phyloP scores from a whole-genome alignment of 495 filamentous ascomycete species.

The Chaetomium tenue region DNA sequence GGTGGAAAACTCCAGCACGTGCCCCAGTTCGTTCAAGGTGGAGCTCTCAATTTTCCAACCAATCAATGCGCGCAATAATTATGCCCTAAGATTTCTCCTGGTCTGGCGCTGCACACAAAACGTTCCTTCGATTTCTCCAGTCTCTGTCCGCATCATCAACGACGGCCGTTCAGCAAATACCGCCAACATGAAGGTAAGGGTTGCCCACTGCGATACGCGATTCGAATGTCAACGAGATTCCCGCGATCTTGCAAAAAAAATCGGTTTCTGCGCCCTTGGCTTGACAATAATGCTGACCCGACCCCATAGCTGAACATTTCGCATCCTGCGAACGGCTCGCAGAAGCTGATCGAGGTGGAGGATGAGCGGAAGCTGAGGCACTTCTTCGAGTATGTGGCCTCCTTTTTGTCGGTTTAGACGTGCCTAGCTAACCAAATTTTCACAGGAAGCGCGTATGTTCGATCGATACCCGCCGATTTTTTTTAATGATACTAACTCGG shows the following conservation, averaged over 20 bases:
- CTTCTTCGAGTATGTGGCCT: conserved; percentile 55
- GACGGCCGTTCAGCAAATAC: conserved; percentile 37
- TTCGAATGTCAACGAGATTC: not conserved
- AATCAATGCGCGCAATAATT: conserved; percentile 29
- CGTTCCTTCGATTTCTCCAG: conserved; percentile 35
- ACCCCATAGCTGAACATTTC: conserved; percentile 85
- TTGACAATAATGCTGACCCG: conserved; percentile 27
- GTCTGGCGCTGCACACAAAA: conserved; percentile 36
- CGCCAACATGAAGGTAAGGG: conserved; percentile 43
- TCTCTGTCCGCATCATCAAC: conserved; percentile 34
- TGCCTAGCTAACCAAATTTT: conserved; percentile 20
- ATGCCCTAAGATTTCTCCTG: conserved; percentile 35
- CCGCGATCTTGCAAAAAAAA: not conserved
- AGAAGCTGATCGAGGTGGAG: conserved; percentile 97
- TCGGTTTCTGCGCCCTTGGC: not conserved
- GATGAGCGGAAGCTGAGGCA: conserved; percentile 80
- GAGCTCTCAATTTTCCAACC: not conserved
- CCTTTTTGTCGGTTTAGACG: not conserved
- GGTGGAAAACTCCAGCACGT: not conserved
- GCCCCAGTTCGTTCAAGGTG: conserved; percentile 12
- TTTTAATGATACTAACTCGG: conserved; percentile 32
- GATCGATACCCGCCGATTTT: conserved; percentile 14
- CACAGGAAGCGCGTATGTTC: conserved; percentile 42
- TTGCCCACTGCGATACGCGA: not conserved
- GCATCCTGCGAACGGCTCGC: conserved; percentile 96